phyloP scores from a whole-genome alignment of 2,329 filamentous ascomycete species.

The Pleoardoris graminearum region DNA sequence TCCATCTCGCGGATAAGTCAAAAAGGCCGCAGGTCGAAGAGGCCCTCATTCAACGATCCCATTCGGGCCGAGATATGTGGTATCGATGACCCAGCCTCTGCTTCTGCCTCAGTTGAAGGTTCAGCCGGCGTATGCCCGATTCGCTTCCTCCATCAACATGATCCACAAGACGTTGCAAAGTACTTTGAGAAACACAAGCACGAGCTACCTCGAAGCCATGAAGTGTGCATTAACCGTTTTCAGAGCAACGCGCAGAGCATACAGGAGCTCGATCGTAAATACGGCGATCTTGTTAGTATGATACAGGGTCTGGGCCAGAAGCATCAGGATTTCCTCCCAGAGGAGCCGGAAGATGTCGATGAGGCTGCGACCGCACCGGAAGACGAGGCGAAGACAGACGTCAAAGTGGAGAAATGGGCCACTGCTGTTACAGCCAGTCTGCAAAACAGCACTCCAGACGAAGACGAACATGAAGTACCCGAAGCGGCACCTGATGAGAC shows the following conservation, averaged over 20 bases:
- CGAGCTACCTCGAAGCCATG: constrained; percentile 89
- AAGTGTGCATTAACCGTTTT: constrained; percentile 87
- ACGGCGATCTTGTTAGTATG: constrained; percentile 90
- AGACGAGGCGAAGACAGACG: constrained; percentile 56
- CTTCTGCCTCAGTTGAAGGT: constrained; percentile 43
- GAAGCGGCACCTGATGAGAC: constrained; percentile 57
- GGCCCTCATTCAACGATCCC: constrained; percentile 48
- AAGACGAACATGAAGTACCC: constrained; percentile 39
- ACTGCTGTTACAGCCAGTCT: constrained; percentile 68
- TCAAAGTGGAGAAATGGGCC: constrained; percentile 85
- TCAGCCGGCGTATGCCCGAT: constrained; percentile 79
- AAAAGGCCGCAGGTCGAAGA: constrained; percentile 44
- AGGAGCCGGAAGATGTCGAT: constrained; percentile 52
- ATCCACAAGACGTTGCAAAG: constrained; percentile 86
- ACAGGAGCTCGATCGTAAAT: constrained; percentile 88
- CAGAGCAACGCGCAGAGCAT: constrained; percentile 85
- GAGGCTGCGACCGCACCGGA: constrained; percentile 53
- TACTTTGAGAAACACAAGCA: constrained; percentile 97
- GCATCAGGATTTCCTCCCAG: constrained; percentile 82
- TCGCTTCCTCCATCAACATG: constrained; percentile 87
- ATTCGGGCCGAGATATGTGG: constrained; percentile 49
- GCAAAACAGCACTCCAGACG: constrained; percentile 46
- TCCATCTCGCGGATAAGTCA: constrained; percentile 44
- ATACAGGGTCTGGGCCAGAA: constrained; percentile 86
- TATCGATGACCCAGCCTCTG: constrained; percentile 52